Evolutionary conservation across 169 alveolate species (phyloP), one percentile per base, ranked within the genome.

Genomic region (Condylostoma magnum): DNA sequence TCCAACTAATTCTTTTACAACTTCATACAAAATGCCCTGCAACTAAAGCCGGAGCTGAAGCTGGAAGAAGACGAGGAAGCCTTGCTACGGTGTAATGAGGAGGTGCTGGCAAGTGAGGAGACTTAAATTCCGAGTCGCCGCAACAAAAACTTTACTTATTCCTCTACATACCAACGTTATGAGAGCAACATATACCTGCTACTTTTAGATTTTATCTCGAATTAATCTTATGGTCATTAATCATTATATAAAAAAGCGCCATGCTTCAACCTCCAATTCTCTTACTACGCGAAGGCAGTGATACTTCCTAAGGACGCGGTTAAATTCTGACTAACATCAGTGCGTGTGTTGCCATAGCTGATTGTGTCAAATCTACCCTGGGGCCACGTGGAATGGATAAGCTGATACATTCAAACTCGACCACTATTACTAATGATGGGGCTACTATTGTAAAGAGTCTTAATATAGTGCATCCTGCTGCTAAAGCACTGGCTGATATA

Each of bases 361-460:
- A 97, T 68, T 94, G 96, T 33, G 93, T 97, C 52, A 92, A 86
- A 76, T 94, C 98, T 4, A 97, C 99, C 3, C 85, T 97, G 31
- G 97, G 99, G 3, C 99, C 99, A 4, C 78, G 99, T 46, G 99
- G 99, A 54, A 97, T 97, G 99, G 99, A 98, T 82, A 98, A 98
- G 79, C 83, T 98, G 80, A 96, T 98, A 4, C 96, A 96, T 56
- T 82, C 83, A 6, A 80, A 79, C 37, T 93, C 79, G 6, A 95
- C 90, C 6, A 96, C 99, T 6, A 96, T 98, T 66, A 96, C 99
- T 20, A 98, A 98, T 80, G 99, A 98, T 80, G 99, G 99, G 15
- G 99, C 99, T n/a, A 98, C 99, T 6, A 97, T 98, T 47, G 86
- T 97, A 81, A 77, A 80, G 48, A 90, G 97, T 27, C 83, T 98